Percentiles rank a stretch among this genome's conserved stretches.
Evolutionary conservation across 371 early-diverging fungal genomes (phyloP).

Genomic region (Apophysomyces ossiformis): DNA sequence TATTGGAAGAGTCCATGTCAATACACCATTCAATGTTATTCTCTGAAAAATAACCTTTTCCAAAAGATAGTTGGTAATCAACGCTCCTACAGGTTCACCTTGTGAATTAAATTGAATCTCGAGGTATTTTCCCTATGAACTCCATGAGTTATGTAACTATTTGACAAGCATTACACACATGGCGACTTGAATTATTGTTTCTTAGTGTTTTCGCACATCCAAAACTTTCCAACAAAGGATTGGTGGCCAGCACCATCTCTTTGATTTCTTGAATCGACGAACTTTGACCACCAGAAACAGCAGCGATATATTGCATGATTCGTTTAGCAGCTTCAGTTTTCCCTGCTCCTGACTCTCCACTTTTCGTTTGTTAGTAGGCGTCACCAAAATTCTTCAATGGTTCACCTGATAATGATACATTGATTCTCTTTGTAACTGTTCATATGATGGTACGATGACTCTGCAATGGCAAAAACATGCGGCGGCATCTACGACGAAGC

Average conservation of each 20-base stretch:
- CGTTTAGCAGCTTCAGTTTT: conserved; percentile 94
- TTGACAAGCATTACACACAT: conserved; percentile 62
- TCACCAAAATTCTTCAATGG: background rate
- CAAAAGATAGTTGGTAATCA: conserved; percentile 97
- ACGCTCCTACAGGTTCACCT: conserved; percentile 96
- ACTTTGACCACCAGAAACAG: conserved; percentile 82
- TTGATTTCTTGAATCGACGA: conserved; percentile 91
- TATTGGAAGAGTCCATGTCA: too few relatives aligned
- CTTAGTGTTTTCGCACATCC: conserved; percentile 99
- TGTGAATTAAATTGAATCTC: conserved; percentile 95
- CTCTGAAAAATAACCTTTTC: conserved; percentile 79
- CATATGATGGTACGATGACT: conserved; percentile 90
- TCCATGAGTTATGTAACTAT: background rate
- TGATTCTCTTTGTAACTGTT: conserved; percentile 97
- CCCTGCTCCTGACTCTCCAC: conserved; percentile 91
- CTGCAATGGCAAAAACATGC: conserved; percentile 89
- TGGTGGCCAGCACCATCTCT: conserved; percentile 95
- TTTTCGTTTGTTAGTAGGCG: conserved; percentile 43
- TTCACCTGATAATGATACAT: conserved; percentile 91
- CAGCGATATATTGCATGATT: conserved; percentile 97
- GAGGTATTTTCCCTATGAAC: conserved; percentile 93
- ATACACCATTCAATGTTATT: too few relatives aligned
- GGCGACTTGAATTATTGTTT: conserved; percentile 99
- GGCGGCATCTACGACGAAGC: conserved; percentile 69
- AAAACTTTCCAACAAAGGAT: conserved; percentile 98